Evolutionary conservation across 129 eudicot species (phyloP).

Genomic region (Escallonia rubra): DNA sequence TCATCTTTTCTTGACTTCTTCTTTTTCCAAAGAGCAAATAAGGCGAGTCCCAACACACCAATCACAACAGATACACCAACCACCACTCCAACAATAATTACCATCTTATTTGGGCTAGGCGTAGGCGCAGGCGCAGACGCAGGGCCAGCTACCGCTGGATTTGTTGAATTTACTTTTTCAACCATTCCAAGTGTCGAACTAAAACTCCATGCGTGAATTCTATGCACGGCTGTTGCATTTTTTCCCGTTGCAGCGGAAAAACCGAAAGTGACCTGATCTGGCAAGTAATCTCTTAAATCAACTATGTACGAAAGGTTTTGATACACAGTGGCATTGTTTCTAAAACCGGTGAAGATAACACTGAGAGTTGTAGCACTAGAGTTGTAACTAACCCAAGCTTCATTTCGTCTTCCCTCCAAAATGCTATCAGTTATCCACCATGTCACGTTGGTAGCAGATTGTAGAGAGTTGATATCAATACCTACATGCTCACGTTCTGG

Average conservation of each 20-base stretch:
- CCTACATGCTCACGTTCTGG: slow-evolving; percentile 33
- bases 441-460: slow-evolving; percentile 20
- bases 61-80: slow-evolving; percentile 5
- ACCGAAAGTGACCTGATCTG: slow-evolving; percentile 41
- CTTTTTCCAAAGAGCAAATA: slow-evolving; percentile 13
- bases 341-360: slow-evolving; percentile 26
- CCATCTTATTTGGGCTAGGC: no score
- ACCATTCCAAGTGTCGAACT: slow-evolving; percentile 26
- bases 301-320: slow-evolving; percentile 28
- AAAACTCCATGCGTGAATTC: slow-evolving; percentile 38
- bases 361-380: slow-evolving; percentile 25
- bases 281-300: slow-evolving; percentile 40
- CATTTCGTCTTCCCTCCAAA: slow-evolving; percentile 16
- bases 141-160: not conserved
- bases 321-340: not conserved
- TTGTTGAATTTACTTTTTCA: slow-evolving; percentile 11
- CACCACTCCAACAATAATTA: slow-evolving; percentile 2
- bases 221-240: slow-evolving; percentile 22
- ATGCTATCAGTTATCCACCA: slow-evolving; percentile 26
- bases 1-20: slow-evolving; percentile 1
- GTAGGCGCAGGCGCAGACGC: no score
- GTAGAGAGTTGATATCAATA: slow-evolving; percentile 35
- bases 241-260: slow-evolving; percentile 46
- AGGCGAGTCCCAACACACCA: not conserved
- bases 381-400: slow-evolving; percentile 37